Evolutionary conservation across 768 basidiomycete species (phyloP), one percentile per base, ranked within the genome.

Genomic region (Boletus edulis): DNA sequence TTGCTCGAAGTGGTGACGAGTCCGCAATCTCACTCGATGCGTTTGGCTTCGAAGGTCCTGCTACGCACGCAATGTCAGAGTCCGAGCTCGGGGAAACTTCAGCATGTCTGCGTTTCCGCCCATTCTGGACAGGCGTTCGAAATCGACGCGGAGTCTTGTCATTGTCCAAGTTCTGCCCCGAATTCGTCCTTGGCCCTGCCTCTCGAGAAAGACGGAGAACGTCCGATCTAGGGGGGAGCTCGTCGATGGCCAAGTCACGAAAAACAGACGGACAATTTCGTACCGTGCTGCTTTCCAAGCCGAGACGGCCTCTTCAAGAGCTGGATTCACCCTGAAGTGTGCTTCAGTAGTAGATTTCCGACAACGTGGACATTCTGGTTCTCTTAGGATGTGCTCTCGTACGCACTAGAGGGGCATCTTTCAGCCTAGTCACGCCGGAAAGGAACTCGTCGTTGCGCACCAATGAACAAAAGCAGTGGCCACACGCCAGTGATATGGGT

Each of bases 391-490:
- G 5, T 81, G 76, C 20, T 79, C 73, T 46, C 91, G 77, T 50
- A 92, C 82, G 66, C 91, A 94, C 91, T 93, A 54, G 38, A 34
- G 20, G 44, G n/a, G n/a, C n/a, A 47, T 34, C 37, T 49, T 32
- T 59, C 47, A 66, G 55, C 27, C 11, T 17, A 37, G 12, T 24
- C 46, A 41, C 13, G 46, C 35, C 59, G 35, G 24, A 53, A 18
- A 34, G 20, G 3, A n/a, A 20, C 24, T 22, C n/a, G 12, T 35
- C 37, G 40, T 46, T 40, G 65, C 85, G 61, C 58, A 90, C 89
- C 63, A 81, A 66, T 14, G 88, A 90, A 72, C 91, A 93, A 66
- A 92, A 94, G 46, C 83, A 86, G 63, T 94, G 91, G 1, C 89
- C 91, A 64, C 91, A 93, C 6, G 68, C 68, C 5, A 93, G 78